Conservation (phyloP, 106 monocot species). For the Dactylorhiza incarnata region DNA sequence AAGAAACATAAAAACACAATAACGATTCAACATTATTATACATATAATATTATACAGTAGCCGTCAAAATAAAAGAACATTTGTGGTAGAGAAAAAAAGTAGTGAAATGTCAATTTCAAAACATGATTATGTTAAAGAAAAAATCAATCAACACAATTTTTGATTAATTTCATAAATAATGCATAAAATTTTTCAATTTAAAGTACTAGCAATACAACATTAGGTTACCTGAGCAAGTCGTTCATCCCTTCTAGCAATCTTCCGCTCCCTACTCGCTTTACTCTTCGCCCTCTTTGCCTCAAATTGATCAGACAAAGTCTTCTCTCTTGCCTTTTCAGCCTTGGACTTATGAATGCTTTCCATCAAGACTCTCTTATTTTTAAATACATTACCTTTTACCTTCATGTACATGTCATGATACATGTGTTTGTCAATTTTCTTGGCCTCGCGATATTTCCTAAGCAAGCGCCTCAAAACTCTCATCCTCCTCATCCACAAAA, state of each 20-base stretch:
- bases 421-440: constrained; percentile 55
- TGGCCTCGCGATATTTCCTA: constrained; percentile 35
- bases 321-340: constrained; percentile 47
- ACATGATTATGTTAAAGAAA: background rate
- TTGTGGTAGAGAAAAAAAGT: background rate
- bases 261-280: constrained; percentile 50
- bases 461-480: constrained; percentile 36
- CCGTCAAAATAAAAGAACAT: background rate
- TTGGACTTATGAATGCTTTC: constrained; percentile 56
- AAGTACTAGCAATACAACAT: background rate
- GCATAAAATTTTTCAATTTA: background rate
- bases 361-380: constrained; percentile 51
- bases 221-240: constrained; percentile 24
- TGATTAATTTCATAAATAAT: background rate
- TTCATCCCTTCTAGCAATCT: constrained; percentile 47
- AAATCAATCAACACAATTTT: background rate
- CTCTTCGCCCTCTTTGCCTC: constrained; percentile 46
- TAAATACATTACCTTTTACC: constrained; percentile 48
- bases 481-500: constrained; percentile 50
- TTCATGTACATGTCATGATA: constrained; percentile 55
- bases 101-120: background rate
- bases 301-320: constrained; percentile 41
- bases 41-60: background rate
- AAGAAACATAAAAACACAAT: background rate
- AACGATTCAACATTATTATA: background rate